phyloP scores from a whole-genome alignment of 2,329 filamentous ascomycete species.

The Fusarium nodosum region DNA sequence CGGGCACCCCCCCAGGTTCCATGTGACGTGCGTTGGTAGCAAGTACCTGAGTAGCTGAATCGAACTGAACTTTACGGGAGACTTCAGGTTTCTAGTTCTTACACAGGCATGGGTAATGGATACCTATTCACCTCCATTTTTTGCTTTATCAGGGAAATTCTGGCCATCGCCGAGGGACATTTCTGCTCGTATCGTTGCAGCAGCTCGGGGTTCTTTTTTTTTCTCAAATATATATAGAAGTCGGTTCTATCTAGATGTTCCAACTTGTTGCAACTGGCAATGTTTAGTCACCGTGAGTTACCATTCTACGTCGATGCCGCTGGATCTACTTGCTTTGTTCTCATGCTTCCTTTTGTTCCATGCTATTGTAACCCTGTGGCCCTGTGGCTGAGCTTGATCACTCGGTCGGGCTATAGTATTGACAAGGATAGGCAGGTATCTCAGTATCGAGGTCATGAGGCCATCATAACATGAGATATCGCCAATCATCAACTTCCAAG shows the following conservation, averaged over 20 bases:
- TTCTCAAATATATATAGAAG: background rate
- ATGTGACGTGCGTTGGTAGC: conserved; percentile 29
- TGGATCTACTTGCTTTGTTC: background rate
- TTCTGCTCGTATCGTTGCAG: background rate
- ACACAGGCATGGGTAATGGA: conserved; percentile 24
- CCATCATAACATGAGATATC: conserved; percentile 23
- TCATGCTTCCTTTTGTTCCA: background rate
- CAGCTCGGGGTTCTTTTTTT: background rate
- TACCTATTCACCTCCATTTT: conserved; percentile 13
- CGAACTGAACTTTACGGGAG: conserved; percentile 15
- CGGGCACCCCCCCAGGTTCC: conserved; percentile 1
- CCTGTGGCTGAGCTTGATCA: conserved; percentile 23
- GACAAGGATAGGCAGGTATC: conserved; percentile 20
- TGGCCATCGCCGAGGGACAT: background rate
- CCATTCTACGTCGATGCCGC: background rate
- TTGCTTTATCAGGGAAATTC: background rate
- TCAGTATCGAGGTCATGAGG: conserved; percentile 32
- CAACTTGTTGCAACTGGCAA: background rate
- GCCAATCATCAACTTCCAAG: conserved; percentile 39
- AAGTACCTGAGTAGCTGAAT: background rate
- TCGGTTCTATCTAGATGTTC: background rate
- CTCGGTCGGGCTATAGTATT: conserved; percentile 18
- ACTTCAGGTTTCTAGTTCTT: conserved; percentile 19
- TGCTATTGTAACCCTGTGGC: conserved; percentile 15
- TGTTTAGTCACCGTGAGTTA: background rate